Evolutionary conservation across 257 asterid genomes (phyloP), one percentile per base, ranked within the genome.

Genomic region (Ilex aquifolium): DNA sequence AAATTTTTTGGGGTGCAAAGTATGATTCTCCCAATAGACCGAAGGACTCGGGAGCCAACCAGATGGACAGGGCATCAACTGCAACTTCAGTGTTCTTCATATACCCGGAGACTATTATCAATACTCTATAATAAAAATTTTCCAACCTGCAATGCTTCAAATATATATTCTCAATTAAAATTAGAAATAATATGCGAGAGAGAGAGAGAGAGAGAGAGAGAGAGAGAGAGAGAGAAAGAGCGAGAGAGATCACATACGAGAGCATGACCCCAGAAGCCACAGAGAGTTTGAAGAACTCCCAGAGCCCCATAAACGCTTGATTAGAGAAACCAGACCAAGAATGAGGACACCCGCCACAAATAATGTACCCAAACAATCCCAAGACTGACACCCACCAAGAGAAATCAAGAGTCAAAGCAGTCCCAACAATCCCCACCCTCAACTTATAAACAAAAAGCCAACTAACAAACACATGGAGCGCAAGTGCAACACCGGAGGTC

Each of bases 201-300:
- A 57, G 11, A 12, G 44, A 6, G 17, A 30, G 48, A 32, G 3
- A 15, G 46, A 54, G 31, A 13, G 44, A 30, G 39, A 44, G 31
- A 62, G 48, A 39, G 62, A 30, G 62, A 13, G 56, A 16, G 54
- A 58, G 65, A 13, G 44, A 30, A 31, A 44, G 31, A 62, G 48
- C 31, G 62, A 30, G 62, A 13, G 56, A 16, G 54, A 58, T 63
- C 60, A 44, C 74, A 64, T 76, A 83, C 86, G 80, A 66, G 69
- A 80, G 81, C 90, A 83, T 83, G 62, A 78, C 79, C 56, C 90
- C 85, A 46, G 90, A 80, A 67, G 90, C 90, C 48, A 83, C 51
- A 62, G 87, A 72, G 60, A 83, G 82, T 57, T 78, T 83, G 63
- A 80, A 72, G 72, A 83, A 83, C 60, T 80, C 81, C 82, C 79